phyloP scores from a whole-genome alignment of 352 stramenopile genomes.

The Globisporangium polare region DNA sequence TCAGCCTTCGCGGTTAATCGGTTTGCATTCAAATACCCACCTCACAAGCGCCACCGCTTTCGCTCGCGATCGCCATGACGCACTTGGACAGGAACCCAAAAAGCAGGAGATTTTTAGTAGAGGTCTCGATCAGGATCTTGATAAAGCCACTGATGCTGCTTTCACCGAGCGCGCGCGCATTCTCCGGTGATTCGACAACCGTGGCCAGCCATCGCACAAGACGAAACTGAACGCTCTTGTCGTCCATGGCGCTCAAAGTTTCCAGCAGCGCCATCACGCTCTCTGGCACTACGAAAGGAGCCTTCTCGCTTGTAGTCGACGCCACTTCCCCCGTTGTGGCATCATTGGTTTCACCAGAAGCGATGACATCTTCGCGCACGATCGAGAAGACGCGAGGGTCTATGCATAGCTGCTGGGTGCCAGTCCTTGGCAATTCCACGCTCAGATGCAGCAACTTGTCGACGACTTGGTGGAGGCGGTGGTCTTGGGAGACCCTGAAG shows the following conservation, averaged over 20 bases:
- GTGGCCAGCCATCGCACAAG: conserved; percentile 48
- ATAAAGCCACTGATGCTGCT: conserved; percentile 23
- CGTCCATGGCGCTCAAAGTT: conserved; percentile 5
- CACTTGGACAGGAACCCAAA: conserved; percentile 45
- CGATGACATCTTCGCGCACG: background rate
- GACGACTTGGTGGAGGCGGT: conserved; percentile 38
- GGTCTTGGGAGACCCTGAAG: conserved; percentile 29
- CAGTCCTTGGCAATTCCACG: background rate
- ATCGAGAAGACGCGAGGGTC: conserved; percentile 22
- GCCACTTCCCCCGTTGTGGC: background rate
- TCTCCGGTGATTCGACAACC: conserved; percentile 33
- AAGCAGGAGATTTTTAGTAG: conserved; percentile 22
- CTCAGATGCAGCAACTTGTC: conserved; percentile 66
- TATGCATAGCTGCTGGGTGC: background rate
- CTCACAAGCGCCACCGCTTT: conserved; percentile 38
- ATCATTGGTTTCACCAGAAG: background rate
- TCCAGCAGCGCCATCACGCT: conserved; percentile 34
- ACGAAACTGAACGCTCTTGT: conserved; percentile 32
- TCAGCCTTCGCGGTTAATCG: too few relatives aligned
- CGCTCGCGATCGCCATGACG: conserved; percentile 28
- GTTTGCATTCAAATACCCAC: too few relatives aligned
- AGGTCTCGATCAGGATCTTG: conserved; percentile 30
- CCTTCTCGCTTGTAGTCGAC: conserved; percentile 9
- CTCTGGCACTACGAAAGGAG: conserved; percentile 33
- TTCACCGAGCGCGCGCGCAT: conserved; percentile 41